Conservation (phyloP, 2,329 filamentous ascomycete species). For the Neocucurbitaria cava region DNA sequence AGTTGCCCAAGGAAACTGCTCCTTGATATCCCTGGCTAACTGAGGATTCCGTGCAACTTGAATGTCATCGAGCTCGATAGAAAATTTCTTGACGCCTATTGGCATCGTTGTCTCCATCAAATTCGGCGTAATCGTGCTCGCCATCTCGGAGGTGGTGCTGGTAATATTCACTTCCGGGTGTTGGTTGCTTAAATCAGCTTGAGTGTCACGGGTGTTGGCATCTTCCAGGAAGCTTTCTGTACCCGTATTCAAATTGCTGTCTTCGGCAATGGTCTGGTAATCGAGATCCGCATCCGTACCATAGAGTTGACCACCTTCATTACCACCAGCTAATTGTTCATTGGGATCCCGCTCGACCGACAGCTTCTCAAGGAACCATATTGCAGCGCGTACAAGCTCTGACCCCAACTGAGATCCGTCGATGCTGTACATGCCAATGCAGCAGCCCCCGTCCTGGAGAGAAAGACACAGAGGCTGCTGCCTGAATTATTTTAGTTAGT, state of each 20-base stretch:
- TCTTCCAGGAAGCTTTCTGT: background rate
- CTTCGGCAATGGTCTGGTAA: background rate
- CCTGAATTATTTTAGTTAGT: background rate
- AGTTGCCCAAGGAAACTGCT: constrained; percentile 12
- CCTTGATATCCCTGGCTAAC: constrained; percentile 4
- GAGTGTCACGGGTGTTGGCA: background rate
- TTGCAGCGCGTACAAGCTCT: background rate
- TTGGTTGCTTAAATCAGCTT: background rate
- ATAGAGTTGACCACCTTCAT: background rate
- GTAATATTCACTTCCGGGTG: constrained; percentile 8
- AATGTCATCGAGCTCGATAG: constrained; percentile 10
- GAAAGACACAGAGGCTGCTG: background rate
- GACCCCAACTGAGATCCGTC: background rate
- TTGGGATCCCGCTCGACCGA: background rate
- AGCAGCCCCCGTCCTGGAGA: background rate
- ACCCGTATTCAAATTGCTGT: background rate
- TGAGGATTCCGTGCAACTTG: background rate
- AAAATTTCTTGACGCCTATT: constrained; percentile 8
- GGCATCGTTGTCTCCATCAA: constrained; percentile 1
- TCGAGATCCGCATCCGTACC: background rate
- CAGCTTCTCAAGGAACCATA: background rate
- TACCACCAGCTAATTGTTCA: background rate
- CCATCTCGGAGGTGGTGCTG: background rate
- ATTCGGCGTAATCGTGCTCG: background rate
- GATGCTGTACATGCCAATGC: constrained; percentile 1